These are phyloP conservation scores for Raphanus hybrid DNA, from an alignment of 441 rosid species.

Conservation along the genomic window DNA sequence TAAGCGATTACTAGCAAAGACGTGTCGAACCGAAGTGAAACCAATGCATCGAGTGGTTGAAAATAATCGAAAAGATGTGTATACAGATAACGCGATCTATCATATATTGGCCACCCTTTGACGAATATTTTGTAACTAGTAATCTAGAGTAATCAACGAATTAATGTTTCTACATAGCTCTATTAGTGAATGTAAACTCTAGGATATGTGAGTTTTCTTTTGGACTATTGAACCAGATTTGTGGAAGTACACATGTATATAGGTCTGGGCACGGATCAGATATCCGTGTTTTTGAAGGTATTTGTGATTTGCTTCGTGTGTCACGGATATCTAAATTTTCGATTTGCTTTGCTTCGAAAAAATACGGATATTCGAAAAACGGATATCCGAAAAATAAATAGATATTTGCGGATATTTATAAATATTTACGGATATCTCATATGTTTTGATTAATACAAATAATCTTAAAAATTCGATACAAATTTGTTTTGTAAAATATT, in stretches of 20 bases:
- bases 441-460: too few relatives aligned
- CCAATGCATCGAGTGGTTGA: conserved; percentile 9
- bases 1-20: neutral
- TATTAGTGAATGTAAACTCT: neutral
- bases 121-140: neutral
- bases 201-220: neutral
- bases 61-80: conserved; percentile 2
- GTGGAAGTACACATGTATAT: neutral
- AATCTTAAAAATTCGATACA: too few relatives aligned
- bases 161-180: neutral
- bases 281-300: too few relatives aligned
- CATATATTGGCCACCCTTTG: neutral
- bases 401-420: too few relatives aligned
- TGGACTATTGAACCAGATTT: neutral
- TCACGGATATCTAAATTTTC: too few relatives aligned
- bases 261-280: too few relatives aligned
- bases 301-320: too few relatives aligned
- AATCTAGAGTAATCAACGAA: neutral
- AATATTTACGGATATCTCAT: too few relatives aligned
- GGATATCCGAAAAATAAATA: too few relatives aligned
- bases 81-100: neutral
- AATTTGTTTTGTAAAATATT: too few relatives aligned
- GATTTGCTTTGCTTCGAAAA: too few relatives aligned
- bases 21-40: neutral
- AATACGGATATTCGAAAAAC: too few relatives aligned